phyloP scores from a whole-genome alignment of 2,329 filamentous ascomycete genomes.

The Aspergillus aculeatus region DNA sequence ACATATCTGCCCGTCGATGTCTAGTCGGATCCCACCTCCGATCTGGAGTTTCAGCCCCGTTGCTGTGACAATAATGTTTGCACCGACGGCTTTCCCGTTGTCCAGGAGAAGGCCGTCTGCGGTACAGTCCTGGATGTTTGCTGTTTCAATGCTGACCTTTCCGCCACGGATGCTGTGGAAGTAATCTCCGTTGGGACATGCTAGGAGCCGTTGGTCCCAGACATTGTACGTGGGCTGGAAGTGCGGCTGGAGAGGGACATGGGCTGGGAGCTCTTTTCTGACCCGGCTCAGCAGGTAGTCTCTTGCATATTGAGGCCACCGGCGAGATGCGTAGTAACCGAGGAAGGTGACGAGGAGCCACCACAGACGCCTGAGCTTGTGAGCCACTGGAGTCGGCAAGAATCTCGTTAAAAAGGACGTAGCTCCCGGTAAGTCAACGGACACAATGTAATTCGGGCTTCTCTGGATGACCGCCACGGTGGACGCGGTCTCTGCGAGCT shows the following conservation, averaged over 20 bases:
- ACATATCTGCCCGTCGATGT: too few relatives aligned
- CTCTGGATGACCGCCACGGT: conserved; percentile 76
- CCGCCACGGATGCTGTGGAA: too few relatives aligned
- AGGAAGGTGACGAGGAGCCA: conserved; percentile 47
- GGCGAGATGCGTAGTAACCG: conserved; percentile 49
- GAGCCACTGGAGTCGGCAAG: conserved; percentile 16
- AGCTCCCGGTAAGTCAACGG: conserved; percentile 16
- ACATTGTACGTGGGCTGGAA: conserved; percentile 63
- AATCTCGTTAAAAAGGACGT: conserved; percentile 19
- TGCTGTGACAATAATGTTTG: too few relatives aligned
- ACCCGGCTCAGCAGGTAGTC: conserved; percentile 45
- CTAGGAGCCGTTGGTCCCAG: conserved; percentile 70
- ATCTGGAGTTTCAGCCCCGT: too few relatives aligned
- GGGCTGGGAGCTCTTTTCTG: conserved; percentile 49
- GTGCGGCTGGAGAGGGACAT: conserved; percentile 55
- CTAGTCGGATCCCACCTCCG: too few relatives aligned
- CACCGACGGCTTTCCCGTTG: too few relatives aligned
- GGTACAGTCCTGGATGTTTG: too few relatives aligned
- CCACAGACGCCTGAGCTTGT: conserved; percentile 39
- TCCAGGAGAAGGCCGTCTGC: too few relatives aligned
- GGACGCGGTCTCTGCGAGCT: conserved; percentile 60
- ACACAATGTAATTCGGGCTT: conserved; percentile 66
- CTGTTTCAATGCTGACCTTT: too few relatives aligned
- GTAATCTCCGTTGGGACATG: conserved; percentile 54
- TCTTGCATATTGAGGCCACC: conserved; percentile 51